Evolutionary conservation across 257 asterid genomes (phyloP), one percentile per base, ranked within the genome.

Genomic region (Solanum chiquidenum): DNA sequence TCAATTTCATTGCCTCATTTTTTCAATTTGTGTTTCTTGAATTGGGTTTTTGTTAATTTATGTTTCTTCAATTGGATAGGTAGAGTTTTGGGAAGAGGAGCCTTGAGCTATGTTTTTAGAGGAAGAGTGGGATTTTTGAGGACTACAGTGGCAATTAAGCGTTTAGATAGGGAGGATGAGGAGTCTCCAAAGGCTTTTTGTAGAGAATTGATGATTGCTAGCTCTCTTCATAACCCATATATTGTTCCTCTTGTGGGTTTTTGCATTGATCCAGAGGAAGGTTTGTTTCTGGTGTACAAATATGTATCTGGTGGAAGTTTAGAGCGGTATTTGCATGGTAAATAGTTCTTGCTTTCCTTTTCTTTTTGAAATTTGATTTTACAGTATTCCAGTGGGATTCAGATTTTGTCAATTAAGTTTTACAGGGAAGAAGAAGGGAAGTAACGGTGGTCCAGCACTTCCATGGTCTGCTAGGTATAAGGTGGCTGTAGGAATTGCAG

Each of bases 31-130:
- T 27, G 62, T 27, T 25, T 77, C 37, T 40, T 42, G n/a, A 77
- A 77, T 40, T 77, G n/a, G 25, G 37, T 79, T 80, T 80, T 37
- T 18, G 4, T 29, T 88, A 38, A 71, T 27, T 84, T 75, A 7
- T 85, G 12, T 83, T 86, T 89, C 72, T 89, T 89, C 89, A 73
- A 42, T 88, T 86, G 90, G 72, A 35, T 89, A 96, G 99, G 97
- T 83, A 92, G 98, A 91, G 99, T 96, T n/a, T 89, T 96, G 94
- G 99, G 99, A 29, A 95, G 98, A 94, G 98, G 99, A 83, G 98
- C 98, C 18, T 89, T 92, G 92, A 96, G 99, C 94, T 96, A 94
- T 92, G 98, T 96, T 27, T 96, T 95, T 80, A 93, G 96, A 88
- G 99, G 99, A 88, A 92, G 93, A 90, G 91, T 96, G 42, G 98